Evolutionary conservation across 176 grass and related monocot species (phyloP).

Genomic region (Elymus sibiricus): DNA sequence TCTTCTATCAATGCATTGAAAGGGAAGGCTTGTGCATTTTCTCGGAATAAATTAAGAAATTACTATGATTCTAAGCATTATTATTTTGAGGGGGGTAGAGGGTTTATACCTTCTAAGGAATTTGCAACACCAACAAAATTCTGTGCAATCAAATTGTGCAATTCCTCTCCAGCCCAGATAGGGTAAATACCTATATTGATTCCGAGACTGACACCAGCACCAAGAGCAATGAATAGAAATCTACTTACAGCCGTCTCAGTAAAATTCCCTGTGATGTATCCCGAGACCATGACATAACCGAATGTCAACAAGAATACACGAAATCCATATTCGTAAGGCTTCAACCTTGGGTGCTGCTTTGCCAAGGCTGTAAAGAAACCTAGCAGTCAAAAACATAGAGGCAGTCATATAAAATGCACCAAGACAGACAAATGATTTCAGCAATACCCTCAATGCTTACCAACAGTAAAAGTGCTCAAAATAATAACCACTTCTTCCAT

Average conservation of each 20-base stretch:
- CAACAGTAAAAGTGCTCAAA: constrained; percentile 56
- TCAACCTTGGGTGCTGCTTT: constrained; percentile 77
- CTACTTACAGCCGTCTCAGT: no score
- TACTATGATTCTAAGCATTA: neutral
- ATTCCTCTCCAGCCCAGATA: no score
- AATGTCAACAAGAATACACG: no score
- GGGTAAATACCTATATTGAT: no score
- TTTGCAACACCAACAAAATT: constrained; percentile 78
- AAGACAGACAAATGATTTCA: neutral
- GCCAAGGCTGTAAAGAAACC: constrained; percentile 59
- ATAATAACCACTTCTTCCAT: constrained; percentile 70
- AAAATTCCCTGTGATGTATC: no score
- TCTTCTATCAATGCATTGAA: no score
- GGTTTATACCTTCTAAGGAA: constrained; percentile 77
- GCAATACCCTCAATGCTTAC: constrained; percentile 32
- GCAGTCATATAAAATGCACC: neutral
- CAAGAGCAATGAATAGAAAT: no score
- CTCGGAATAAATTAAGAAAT: no score
- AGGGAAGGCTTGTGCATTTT: no score
- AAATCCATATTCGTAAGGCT: constrained; percentile 80
- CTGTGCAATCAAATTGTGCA: constrained; percentile 73
- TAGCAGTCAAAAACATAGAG: constrained; percentile 26
- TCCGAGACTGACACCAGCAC: no score
- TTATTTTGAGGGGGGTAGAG: neutral
- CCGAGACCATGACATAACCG: no score